Percentiles rank a stretch among this genome's conserved stretches.
phyloP scores from a whole-genome alignment of 2,329 filamentous ascomycete species.

The Diaporthe amygdali region DNA sequence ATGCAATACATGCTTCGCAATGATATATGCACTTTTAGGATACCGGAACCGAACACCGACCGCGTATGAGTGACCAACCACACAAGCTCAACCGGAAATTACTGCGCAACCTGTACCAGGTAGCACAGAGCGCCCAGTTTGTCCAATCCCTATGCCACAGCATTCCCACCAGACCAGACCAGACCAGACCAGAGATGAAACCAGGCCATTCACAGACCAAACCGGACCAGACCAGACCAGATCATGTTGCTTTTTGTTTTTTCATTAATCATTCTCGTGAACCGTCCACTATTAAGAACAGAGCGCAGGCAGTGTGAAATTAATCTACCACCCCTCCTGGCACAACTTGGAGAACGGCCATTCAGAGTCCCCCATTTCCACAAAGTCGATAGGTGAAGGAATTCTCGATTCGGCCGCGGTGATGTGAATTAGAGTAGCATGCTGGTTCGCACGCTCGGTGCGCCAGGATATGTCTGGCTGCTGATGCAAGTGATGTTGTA shows the following conservation, averaged over 20 bases:
- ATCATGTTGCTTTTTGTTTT: background rate
- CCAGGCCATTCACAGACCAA: constrained; percentile 5
- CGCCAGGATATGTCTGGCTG: constrained; percentile 15
- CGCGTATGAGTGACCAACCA: background rate
- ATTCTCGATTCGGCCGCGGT: background rate
- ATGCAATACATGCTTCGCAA: constrained; percentile 15
- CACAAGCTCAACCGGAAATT: background rate
- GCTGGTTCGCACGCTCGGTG: constrained; percentile 1
- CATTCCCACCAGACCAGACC: background rate
- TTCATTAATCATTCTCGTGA: constrained; percentile 17
- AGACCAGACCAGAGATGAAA: constrained; percentile 1
- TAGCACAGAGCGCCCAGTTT: background rate
- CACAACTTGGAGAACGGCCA: constrained; percentile 23
- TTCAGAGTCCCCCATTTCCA: constrained; percentile 18
- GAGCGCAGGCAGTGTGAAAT: background rate
- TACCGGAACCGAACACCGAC: constrained; percentile 10
- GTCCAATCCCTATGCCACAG: constrained; percentile 13
- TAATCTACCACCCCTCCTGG: constrained; percentile 21
- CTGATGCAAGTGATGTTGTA: constrained; percentile 18
- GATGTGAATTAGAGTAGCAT: constrained; percentile 3
- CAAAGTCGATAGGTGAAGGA: constrained; percentile 16
- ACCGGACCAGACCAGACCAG: constrained; percentile 7
- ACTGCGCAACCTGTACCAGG: background rate
- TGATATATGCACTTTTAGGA: constrained; percentile 15
- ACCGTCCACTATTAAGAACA: constrained; percentile 7